These are phyloP conservation scores for Microthyrium microscopicum DNA, from an alignment of 2,329 filamentous ascomycete species.

Conservation along the genomic window DNA sequence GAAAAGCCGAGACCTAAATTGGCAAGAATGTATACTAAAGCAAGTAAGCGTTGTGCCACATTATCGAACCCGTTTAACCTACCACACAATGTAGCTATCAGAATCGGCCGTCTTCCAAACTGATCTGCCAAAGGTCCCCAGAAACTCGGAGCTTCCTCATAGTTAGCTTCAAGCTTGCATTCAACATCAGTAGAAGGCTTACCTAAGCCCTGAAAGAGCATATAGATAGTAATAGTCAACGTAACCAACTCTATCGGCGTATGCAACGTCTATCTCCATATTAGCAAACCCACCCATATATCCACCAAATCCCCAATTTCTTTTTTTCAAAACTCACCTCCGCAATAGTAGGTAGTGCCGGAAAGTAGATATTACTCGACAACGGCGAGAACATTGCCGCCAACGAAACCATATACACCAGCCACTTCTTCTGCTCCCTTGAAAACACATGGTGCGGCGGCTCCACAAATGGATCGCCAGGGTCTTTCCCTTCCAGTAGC, in stretches of 20 bases:
- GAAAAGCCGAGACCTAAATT: constrained; percentile 9
- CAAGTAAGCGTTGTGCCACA: background rate
- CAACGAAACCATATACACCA: constrained; percentile 3
- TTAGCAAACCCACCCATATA: too few species aligned
- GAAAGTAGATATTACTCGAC: constrained; percentile 36
- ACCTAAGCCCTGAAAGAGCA: constrained; percentile 16
- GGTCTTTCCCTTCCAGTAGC: too few species aligned
- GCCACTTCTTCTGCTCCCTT: background rate
- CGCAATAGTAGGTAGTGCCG: constrained; percentile 25
- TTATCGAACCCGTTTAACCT: background rate
- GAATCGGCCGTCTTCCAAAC: constrained; percentile 10
- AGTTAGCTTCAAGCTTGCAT: too few species aligned
- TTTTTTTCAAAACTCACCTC: constrained; percentile 11
- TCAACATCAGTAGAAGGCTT: too few species aligned
- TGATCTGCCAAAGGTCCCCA: constrained; percentile 10
- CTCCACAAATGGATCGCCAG: too few species aligned
- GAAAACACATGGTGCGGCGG: constrained; percentile 1
- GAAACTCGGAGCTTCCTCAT: constrained; percentile 11
- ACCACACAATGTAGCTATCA: constrained; percentile 8
- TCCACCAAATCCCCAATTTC: too few species aligned
- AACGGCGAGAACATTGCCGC: constrained; percentile 28
- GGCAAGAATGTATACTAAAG: constrained; percentile 10
- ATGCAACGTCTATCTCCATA: background rate
- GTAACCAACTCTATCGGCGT: constrained; percentile 1
- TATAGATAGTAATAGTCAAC: constrained; percentile 28